Percentiles rank a stretch among this genome's conserved stretches.
These are phyloP conservation scores for Malassezia slooffiae DNA, from an alignment of 1,284 basidiomycete species.

Conservation along the genomic window DNA sequence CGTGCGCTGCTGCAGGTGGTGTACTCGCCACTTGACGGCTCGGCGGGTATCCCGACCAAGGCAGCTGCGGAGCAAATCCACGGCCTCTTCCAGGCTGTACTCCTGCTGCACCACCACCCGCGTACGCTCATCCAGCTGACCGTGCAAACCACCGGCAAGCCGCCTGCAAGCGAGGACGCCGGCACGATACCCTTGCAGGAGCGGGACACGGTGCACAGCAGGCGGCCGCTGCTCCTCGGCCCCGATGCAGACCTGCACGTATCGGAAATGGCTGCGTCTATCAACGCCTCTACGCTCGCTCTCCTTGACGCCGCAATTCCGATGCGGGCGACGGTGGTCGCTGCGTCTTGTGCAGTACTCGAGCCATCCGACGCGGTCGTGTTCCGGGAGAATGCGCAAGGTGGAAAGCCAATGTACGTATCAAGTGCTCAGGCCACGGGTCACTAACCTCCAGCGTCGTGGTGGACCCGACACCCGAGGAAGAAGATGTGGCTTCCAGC, in stretches of 20 bases:
- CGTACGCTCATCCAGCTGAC: constrained; percentile 57
- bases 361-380: constrained; percentile 19
- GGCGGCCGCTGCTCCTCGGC: constrained; percentile 30
- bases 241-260: constrained; percentile 36
- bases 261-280: constrained; percentile 49
- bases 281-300: constrained; percentile 52
- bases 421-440: background rate
- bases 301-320: constrained; percentile 50
- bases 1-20: constrained; percentile 51
- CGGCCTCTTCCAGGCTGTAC: constrained; percentile 35
- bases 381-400: constrained; percentile 18
- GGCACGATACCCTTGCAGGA: constrained; percentile 4
- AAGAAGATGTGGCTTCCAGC: constrained; percentile 29
- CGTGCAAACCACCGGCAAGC: constrained; percentile 52
- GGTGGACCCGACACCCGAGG: constrained; percentile 32
- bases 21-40: constrained; percentile 50
- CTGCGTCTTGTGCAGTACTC: constrained; percentile 48
- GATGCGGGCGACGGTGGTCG: constrained; percentile 48
- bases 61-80: constrained; percentile 12
- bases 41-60: constrained; percentile 40
- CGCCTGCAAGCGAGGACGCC: constrained; percentile 8
- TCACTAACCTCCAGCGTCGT: constrained; percentile 18
- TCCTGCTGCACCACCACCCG: constrained; percentile 50
- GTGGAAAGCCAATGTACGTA: constrained; percentile 9
- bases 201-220: background rate